phyloP scores from a whole-genome alignment of 352 stramenopile genomes.

The Globisporangium rhizosaccharum region DNA sequence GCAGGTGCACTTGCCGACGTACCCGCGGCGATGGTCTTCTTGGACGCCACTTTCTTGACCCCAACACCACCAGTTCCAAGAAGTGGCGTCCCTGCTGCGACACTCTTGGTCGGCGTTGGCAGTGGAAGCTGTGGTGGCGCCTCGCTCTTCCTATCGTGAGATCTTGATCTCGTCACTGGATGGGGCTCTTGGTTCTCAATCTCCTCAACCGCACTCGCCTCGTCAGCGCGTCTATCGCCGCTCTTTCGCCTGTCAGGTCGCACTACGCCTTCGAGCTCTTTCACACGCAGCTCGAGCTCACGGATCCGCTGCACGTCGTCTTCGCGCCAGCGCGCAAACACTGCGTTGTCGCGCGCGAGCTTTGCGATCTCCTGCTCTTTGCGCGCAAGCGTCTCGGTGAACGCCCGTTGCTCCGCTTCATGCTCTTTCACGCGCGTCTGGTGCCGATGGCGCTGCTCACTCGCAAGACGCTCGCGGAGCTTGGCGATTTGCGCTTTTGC shows the following conservation, averaged over 20 bases:
- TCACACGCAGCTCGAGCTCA: conserved; percentile 37
- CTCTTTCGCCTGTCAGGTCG: background rate
- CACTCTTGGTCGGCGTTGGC: too few species aligned
- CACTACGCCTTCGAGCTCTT: conserved; percentile 23
- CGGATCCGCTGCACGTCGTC: conserved; percentile 56
- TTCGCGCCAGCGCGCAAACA: conserved; percentile 54
- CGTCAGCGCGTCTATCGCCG: too few species aligned
- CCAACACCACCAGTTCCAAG: too few species aligned
- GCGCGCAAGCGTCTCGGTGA: conserved; percentile 40
- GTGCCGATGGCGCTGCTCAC: conserved; percentile 37
- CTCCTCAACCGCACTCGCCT: too few species aligned
- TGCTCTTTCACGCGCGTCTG: conserved; percentile 56
- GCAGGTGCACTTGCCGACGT: background rate
- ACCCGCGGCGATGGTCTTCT: too few species aligned
- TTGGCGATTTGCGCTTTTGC: conserved; percentile 58
- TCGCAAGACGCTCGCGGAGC: conserved; percentile 41
- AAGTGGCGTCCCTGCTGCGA: too few species aligned
- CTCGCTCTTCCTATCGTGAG: too few species aligned
- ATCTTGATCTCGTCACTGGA: too few species aligned
- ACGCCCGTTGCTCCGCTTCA: conserved; percentile 38
- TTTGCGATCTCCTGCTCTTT: conserved; percentile 66
- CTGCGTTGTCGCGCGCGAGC: conserved; percentile 47
- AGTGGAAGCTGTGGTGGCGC: too few species aligned
- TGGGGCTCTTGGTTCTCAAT: too few species aligned
- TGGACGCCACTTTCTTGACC: too few species aligned